These are phyloP conservation scores for Tritrichomonas musculus DNA, from an alignment of 208 protist genomes.

Conservation along the genomic window DNA sequence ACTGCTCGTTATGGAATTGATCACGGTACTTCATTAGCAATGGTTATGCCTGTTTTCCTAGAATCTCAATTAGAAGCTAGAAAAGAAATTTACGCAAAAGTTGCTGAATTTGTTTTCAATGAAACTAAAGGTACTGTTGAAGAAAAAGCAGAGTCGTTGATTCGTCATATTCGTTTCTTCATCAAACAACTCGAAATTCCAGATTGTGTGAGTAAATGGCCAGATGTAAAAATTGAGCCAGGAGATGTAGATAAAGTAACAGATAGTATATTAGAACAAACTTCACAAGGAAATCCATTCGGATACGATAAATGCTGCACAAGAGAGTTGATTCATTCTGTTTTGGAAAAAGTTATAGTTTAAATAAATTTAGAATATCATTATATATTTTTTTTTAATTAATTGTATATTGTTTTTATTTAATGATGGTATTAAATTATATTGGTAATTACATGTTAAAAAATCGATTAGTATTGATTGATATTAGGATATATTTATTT, in stretches of 20 bases:
- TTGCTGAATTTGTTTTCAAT: background rate
- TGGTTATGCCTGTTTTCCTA: background rate
- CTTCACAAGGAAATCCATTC: background rate
- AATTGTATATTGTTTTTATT: no score
- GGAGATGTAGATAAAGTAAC: background rate
- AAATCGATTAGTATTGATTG: no score
- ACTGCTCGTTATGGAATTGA: background rate
- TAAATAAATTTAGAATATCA: no score
- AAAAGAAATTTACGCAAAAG: background rate
- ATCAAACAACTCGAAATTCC: background rate
- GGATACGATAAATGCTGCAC: background rate
- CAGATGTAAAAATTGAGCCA: background rate
- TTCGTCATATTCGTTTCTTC: background rate
- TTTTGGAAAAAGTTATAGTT: background rate
- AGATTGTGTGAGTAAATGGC: background rate
- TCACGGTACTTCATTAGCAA: background rate
- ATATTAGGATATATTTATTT: no score
- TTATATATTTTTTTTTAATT: no score
- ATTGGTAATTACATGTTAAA: no score
- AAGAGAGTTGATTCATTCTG: background rate
- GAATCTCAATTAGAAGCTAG: background rate
- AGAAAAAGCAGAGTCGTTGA: background rate
- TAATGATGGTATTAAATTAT: no score
- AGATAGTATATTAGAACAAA: no score
- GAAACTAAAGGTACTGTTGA: background rate